These are phyloP conservation scores for Sequoiadendron giganteum DNA, from an alignment of 75 land plant genomes.

Conservation along the genomic window DNA sequence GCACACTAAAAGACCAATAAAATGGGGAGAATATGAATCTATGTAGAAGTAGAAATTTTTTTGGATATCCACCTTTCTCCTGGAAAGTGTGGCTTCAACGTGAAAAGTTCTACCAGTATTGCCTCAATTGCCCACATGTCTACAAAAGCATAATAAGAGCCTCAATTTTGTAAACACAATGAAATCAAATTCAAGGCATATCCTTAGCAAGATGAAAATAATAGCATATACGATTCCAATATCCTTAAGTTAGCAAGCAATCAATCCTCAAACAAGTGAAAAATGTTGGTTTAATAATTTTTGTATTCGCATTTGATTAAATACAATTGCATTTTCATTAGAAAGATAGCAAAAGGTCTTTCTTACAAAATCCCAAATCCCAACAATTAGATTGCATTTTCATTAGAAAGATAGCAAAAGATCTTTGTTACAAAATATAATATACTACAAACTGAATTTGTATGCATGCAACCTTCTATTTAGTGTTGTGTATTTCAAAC, in stretches of 20 bases:
- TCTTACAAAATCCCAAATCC: too few species aligned
- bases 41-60: neutral
- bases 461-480: neutral
- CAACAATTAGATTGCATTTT: neutral
- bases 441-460: neutral
- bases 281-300: neutral
- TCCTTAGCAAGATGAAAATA: neutral
- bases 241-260: neutral
- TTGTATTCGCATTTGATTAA: neutral
- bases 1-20: neutral
- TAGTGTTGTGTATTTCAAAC: neutral
- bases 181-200: neutral
- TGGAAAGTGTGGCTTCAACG: conserved; percentile 72
- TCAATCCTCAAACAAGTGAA: neutral
- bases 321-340: too few species aligned
- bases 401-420: neutral
- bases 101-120: conserved; percentile 86
- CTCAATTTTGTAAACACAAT: neutral
- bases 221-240: neutral
- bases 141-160: conserved; percentile 8
- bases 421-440: neutral
- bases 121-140: conserved; percentile 99
- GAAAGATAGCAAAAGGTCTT: too few species aligned
- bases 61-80: conserved; percentile 68
- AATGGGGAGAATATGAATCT: neutral